Percentiles rank a stretch among this genome's conserved stretches.
phyloP scores from a whole-genome alignment of 306 rosid genomes.

The Gynostemma pentaphyllum region DNA sequence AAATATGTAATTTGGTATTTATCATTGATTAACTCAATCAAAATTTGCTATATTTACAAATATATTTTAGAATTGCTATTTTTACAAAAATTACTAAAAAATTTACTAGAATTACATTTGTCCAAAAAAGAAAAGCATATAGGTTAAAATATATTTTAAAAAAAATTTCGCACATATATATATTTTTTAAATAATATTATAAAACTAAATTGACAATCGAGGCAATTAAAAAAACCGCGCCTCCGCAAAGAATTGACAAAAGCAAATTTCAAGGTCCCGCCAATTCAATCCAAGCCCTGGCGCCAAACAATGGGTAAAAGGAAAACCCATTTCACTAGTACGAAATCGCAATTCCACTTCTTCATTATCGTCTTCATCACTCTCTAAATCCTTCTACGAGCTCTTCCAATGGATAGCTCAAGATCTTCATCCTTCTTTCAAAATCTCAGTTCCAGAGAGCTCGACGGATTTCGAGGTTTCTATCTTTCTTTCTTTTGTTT shows the following conservation, averaged over 20 bases:
- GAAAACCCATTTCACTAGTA: not conserved
- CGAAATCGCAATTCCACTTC: not conserved
- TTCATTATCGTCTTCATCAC: not conserved
- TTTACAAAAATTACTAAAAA: no score
- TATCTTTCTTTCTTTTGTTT: not conserved
- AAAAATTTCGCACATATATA: no score
- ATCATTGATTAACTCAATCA: no score
- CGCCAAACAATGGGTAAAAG: not conserved
- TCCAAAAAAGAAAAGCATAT: no score
- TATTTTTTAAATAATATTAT: no score
- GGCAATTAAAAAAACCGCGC: no score
- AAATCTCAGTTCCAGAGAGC: slow-evolving; percentile 18
- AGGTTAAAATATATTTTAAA: no score
- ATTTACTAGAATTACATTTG: no score
- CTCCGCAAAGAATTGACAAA: not conserved
- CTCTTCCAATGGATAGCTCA: not conserved
- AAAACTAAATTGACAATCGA: no score
- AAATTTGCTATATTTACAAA: no score
- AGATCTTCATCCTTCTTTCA: slow-evolving; percentile 2
- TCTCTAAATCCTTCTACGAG: not conserved
- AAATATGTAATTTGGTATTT: no score
- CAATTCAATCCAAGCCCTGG: not conserved
- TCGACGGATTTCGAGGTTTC: slow-evolving; percentile 51
- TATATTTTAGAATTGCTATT: no score
- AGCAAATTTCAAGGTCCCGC: slow-evolving; percentile 6